phyloP scores from a whole-genome alignment of 129 eudicot species.

The Tagetes patula region DNA sequence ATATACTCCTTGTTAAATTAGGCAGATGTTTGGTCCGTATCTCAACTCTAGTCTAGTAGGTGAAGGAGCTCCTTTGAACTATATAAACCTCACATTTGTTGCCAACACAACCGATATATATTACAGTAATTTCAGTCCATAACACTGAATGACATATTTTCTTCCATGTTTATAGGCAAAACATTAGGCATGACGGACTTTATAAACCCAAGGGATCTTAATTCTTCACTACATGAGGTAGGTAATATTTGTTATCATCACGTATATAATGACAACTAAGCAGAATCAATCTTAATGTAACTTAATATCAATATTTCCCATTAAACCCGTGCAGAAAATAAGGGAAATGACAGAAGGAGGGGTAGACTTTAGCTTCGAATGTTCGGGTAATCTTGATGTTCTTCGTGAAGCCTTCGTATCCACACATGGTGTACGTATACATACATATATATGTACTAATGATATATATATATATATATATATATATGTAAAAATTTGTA shows the following conservation, averaged over 20 bases:
- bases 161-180: slow-evolving; percentile 37
- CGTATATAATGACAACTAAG: not conserved
- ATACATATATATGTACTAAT: too few species aligned
- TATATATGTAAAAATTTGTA: not conserved
- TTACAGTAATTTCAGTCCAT: too few species aligned
- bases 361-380: slow-evolving; percentile 68
- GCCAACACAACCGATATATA: too few species aligned
- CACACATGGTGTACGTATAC: slow-evolving; percentile 51
- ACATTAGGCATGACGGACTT: slow-evolving; percentile 63
- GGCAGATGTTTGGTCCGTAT: too few species aligned
- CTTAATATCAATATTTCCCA: not conserved
- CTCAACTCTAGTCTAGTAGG: too few species aligned
- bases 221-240: slow-evolving; percentile 59
- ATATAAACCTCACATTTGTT: too few species aligned
- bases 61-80: too few species aligned
- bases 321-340: slow-evolving; percentile 40
- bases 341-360: slow-evolving; percentile 58
- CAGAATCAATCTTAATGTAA: not conserved
- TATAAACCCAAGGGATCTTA: slow-evolving; percentile 50
- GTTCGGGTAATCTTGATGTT: slow-evolving; percentile 67
- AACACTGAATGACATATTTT: not conserved
- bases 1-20: too few species aligned
- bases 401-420: slow-evolving; percentile 73
- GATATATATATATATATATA: too few species aligned
- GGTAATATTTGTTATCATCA: not conserved